phyloP scores from a whole-genome alignment of 2,329 filamentous ascomycete genomes.

The Paracorniculantispora psalliotae region DNA sequence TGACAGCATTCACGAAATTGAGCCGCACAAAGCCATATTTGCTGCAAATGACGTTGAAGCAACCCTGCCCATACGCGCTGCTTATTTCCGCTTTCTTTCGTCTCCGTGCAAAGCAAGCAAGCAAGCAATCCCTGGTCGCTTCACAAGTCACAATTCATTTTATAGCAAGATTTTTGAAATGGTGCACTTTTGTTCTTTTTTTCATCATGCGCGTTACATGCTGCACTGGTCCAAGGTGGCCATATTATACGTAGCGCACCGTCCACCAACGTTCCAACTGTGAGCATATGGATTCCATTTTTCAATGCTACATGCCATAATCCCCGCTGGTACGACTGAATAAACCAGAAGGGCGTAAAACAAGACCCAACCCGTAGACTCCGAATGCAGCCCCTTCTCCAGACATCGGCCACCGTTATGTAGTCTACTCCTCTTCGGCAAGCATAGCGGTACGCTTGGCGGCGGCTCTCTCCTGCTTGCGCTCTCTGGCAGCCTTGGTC shows the following conservation, averaged over 20 bases:
- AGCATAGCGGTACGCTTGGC: slow-evolving; percentile 86
- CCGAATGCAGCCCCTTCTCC: slow-evolving; percentile 55
- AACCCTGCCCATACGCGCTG: no score
- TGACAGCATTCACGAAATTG: no score
- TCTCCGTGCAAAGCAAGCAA: no score
- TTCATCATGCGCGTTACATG: slow-evolving; percentile 12
- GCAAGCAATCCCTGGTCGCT: no score
- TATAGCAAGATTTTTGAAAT: neutral
- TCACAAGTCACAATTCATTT: no score
- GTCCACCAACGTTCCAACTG: slow-evolving; percentile 21
- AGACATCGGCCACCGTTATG: slow-evolving; percentile 41
- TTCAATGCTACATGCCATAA: slow-evolving; percentile 56
- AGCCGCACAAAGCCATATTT: no score
- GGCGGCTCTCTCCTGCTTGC: slow-evolving; percentile 86
- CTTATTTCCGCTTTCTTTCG: no score
- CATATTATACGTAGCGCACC: slow-evolving; percentile 2
- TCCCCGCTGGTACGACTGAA: slow-evolving; percentile 46
- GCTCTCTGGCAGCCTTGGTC: slow-evolving; percentile 99
- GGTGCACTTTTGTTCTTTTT: slow-evolving; percentile 10
- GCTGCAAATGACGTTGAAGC: no score
- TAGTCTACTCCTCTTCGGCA: slow-evolving; percentile 57
- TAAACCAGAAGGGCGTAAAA: slow-evolving; percentile 42
- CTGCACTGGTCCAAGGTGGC: slow-evolving; percentile 2
- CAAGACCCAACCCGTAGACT: slow-evolving; percentile 56
- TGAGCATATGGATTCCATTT: slow-evolving; percentile 48